Percentiles rank a stretch among this genome's conserved stretches.
Conservation (phyloP, 805 yeast species). For the Lachancea thermotolerans region DNA sequence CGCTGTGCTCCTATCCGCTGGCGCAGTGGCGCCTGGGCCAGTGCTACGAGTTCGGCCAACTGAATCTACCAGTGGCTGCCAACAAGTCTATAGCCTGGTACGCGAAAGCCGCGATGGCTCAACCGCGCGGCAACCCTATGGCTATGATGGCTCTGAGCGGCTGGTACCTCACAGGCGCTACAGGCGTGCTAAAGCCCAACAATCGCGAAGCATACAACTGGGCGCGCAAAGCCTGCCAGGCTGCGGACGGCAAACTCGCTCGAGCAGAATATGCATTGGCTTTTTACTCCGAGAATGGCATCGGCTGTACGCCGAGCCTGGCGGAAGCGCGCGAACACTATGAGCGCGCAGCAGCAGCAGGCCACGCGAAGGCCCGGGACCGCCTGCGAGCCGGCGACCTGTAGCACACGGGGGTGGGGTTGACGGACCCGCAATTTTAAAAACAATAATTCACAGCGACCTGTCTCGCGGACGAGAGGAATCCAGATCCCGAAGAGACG, state of each 20-base stretch:
- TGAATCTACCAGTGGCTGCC: conserved; percentile 46
- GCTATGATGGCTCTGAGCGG: conserved; percentile 70
- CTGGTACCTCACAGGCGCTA: conserved; percentile 70
- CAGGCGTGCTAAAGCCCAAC: conserved; percentile 44
- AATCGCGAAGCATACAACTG: conserved; percentile 62
- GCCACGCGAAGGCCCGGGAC: conserved; percentile 47
- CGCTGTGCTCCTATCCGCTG: conserved; percentile 49
- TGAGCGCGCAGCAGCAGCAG: conserved; percentile 53
- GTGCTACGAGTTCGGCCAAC: conserved; percentile 64
- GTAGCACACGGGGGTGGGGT: neutral
- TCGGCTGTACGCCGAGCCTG: conserved; percentile 42
- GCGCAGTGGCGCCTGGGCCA: conserved; percentile 67
- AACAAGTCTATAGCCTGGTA: conserved; percentile 68
- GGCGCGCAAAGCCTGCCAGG: conserved; percentile 47
- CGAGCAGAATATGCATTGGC: conserved; percentile 68
- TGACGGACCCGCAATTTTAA: no score
- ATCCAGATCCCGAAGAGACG: no score
- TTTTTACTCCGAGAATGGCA: conserved; percentile 58
- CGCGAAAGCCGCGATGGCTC: conserved; percentile 46
- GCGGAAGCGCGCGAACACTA: conserved; percentile 45
- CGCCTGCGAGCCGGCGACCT: conserved; percentile 1
- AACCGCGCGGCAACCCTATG: conserved; percentile 50
- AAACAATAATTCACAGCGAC: no score
- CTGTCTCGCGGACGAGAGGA: no score
- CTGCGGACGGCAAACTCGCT: conserved; percentile 48